Evolutionary conservation across 2,329 filamentous ascomycete species (phyloP).

Genomic region (Ophiostoma tasmaniense): DNA sequence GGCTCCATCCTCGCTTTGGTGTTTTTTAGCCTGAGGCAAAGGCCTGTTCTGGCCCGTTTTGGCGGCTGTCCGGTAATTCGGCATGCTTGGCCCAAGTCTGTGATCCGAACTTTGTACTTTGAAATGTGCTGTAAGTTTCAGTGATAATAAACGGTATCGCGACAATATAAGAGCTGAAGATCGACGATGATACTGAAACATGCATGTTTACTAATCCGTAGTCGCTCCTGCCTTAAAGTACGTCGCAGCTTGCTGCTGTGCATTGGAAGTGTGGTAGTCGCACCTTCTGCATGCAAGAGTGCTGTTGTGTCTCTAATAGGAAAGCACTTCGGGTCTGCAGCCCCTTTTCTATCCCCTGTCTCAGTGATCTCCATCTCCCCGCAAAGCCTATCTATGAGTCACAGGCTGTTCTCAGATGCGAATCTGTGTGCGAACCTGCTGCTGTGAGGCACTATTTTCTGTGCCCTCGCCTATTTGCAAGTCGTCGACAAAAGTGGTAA

Average conservation of each 20-base stretch:
- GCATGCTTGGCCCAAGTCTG: background rate
- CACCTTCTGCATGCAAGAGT: background rate
- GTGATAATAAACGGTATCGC: background rate
- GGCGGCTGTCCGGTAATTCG: slow-evolving; percentile 6
- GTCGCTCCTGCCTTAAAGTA: background rate
- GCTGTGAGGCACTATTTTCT: background rate
- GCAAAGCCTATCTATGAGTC: background rate
- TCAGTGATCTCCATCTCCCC: background rate
- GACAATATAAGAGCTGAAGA: background rate
- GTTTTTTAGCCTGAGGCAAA: slow-evolving; percentile 4
- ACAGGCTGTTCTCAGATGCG: background rate
- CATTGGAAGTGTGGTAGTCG: background rate
- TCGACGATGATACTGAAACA: background rate
- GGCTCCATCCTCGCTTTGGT: background rate
- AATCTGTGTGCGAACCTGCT: background rate
- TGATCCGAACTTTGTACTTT: background rate
- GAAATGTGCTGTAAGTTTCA: background rate
- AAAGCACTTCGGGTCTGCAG: background rate
- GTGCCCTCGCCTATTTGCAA: background rate
- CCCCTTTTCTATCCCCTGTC: background rate
- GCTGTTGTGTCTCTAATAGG: background rate
- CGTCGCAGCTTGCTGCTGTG: background rate
- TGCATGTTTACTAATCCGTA: background rate
- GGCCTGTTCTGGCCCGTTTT: slow-evolving; percentile 6
- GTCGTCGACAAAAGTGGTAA: background rate